Evolutionary conservation across 257 asterid species (phyloP).

Genomic region (Lavandula angustifolia): DNA sequence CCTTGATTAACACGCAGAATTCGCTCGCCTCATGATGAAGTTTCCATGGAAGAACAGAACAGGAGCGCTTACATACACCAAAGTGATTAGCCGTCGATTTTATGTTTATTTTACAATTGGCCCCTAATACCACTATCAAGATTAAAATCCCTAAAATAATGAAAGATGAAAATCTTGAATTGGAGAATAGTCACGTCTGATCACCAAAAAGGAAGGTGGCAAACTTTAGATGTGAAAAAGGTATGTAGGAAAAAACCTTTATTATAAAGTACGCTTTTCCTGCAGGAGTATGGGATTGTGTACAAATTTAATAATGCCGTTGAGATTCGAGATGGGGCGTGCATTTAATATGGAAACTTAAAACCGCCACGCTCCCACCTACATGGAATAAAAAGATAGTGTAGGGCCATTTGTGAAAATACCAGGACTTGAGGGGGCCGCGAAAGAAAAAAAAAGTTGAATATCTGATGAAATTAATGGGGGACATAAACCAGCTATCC

Average conservation of each 20-base stretch:
- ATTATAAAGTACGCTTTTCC: background rate
- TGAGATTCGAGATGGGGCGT: conserved; percentile 23
- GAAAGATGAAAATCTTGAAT: background rate
- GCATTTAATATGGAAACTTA: conserved; percentile 38
- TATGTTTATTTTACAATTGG: too few relatives aligned
- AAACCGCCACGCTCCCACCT: conserved; percentile 43
- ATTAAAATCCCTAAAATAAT: too few relatives aligned
- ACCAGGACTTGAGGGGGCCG: conserved; percentile 16
- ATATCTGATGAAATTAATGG: conserved; percentile 24
- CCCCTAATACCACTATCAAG: too few relatives aligned
- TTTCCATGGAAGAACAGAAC: conserved; percentile 21
- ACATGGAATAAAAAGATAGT: conserved; percentile 18
- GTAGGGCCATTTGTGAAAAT: conserved; percentile 19
- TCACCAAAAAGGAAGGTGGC: conserved; percentile 8
- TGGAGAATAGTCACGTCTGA: background rate
- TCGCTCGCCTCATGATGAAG: conserved; percentile 29
- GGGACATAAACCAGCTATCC: conserved; percentile 32
- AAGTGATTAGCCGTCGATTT: conserved; percentile 29
- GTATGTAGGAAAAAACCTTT: background rate
- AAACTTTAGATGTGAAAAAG: conserved; percentile 7
- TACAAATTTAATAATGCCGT: conserved; percentile 4
- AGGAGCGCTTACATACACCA: conserved; percentile 16
- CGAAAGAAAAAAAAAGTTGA: conserved; percentile 25
- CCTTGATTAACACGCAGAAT: conserved; percentile 24
- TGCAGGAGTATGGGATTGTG: background rate